Evolutionary conservation across 331 rosid species (phyloP).

Genomic region (Cydonia oblonga): DNA sequence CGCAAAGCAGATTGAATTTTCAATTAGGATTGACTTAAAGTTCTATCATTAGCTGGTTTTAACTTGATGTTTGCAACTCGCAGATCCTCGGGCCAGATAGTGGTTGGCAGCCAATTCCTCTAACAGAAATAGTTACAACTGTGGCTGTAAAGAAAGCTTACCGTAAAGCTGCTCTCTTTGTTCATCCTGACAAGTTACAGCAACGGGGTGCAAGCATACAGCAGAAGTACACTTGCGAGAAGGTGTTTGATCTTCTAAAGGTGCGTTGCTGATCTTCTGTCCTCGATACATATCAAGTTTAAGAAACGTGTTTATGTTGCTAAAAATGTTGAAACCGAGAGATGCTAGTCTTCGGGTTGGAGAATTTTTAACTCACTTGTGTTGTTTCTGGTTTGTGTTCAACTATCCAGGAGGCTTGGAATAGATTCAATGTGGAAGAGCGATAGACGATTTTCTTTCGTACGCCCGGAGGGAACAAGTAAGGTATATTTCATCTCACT

Average conservation of each 20-base stretch:
- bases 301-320: too few species aligned
- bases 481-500: background rate
- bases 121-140: slow-evolving; percentile 50
- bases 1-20: background rate
- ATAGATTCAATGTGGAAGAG: slow-evolving; percentile 78
- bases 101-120: slow-evolving; percentile 86
- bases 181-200: slow-evolving; percentile 94
- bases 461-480: background rate
- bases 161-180: slow-evolving; percentile 81
- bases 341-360: too few species aligned
- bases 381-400: background rate
- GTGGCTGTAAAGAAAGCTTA: slow-evolving; percentile 73
- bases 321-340: too few species aligned
- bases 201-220: slow-evolving; percentile 93
- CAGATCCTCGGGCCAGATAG: slow-evolving; percentile 87
- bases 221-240: slow-evolving; percentile 82
- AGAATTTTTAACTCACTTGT: background rate
- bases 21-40: background rate
- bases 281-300: background rate
- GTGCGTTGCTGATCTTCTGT: slow-evolving; percentile 26
- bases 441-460: slow-evolving; percentile 17
- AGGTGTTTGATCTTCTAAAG: slow-evolving; percentile 95
- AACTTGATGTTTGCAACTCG: slow-evolving; percentile 13
- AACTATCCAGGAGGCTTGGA: slow-evolving; percentile 79
- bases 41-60: background rate